A percentile compares a stretch with the other conserved stretches of the same genome.
Conservation (phyloP, 2,329 filamentous ascomycete species). For the Neopestalotiopsis sp. region DNA sequence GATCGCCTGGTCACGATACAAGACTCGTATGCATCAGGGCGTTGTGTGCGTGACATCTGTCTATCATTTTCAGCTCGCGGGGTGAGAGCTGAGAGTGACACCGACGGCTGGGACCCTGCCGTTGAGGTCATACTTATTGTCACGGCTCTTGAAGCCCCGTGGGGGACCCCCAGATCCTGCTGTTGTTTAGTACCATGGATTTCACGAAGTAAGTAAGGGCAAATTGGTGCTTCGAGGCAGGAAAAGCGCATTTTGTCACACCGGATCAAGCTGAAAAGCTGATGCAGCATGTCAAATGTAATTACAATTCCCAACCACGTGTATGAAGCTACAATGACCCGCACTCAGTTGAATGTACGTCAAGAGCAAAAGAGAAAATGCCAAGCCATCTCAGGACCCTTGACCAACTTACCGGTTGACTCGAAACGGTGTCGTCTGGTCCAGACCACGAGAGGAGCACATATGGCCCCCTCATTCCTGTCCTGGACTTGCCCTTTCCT, state of each 20-base stretch:
- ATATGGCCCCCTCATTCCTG: neutral
- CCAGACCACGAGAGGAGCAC: slow-evolving; percentile 1
- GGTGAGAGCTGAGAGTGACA: neutral
- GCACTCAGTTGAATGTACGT: neutral
- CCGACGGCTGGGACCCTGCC: neutral
- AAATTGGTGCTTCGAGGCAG: neutral
- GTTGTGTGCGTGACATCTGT: neutral
- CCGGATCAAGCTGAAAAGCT: neutral
- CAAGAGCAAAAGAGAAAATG: neutral
- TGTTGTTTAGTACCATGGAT: too few relatives aligned
- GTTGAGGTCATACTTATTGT: neutral
- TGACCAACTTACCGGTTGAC: neutral
- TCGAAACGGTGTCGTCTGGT: neutral
- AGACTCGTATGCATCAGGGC: neutral
- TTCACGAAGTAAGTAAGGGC: neutral
- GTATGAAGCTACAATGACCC: neutral
- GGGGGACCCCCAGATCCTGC: too few relatives aligned
- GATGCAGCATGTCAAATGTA: neutral
- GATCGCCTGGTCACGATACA: neutral
- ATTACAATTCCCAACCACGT: neutral
- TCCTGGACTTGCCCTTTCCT: neutral
- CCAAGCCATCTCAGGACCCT: neutral
- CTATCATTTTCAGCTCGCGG: neutral
- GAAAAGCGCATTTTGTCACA: neutral
- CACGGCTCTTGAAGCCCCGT: neutral